Evolutionary conservation across 129 eudicot species (phyloP).

Genomic region (Heracleum sosnowskyi): DNA sequence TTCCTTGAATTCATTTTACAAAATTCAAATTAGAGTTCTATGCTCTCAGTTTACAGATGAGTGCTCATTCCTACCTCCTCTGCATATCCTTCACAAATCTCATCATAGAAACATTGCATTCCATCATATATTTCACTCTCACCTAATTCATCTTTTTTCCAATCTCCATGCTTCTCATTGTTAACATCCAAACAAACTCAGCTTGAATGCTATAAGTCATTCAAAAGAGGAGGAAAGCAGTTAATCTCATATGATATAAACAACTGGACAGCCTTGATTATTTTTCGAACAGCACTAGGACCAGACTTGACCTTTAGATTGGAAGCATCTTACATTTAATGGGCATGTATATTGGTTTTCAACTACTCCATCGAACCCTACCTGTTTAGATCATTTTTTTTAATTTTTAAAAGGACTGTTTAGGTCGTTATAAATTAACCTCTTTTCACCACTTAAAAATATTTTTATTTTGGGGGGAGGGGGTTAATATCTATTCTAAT

Average conservation of each 20-base stretch:
- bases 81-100: not conserved
- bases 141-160: not conserved
- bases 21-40: not conserved
- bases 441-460: not conserved
- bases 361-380: not conserved
- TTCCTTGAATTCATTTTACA: not conserved
- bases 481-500: not conserved
- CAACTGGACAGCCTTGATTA: not conserved
- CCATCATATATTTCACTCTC: not conserved
- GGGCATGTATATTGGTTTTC: not conserved
- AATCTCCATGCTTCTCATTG: not conserved
- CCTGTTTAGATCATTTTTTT: not conserved
- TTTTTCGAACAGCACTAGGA: not conserved
- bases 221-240: not conserved
- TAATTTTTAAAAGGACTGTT: not conserved
- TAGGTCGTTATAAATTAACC: not conserved
- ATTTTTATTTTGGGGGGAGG: not conserved
- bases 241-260: not conserved
- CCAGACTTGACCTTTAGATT: not conserved
- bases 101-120: not conserved
- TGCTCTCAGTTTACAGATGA: not conserved
- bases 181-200: not conserved
- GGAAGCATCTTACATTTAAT: not conserved
- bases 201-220: not conserved
- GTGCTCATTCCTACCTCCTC: not conserved